Conservation (phyloP, 108 stramenopile species). For the Tribonema minus region DNA sequence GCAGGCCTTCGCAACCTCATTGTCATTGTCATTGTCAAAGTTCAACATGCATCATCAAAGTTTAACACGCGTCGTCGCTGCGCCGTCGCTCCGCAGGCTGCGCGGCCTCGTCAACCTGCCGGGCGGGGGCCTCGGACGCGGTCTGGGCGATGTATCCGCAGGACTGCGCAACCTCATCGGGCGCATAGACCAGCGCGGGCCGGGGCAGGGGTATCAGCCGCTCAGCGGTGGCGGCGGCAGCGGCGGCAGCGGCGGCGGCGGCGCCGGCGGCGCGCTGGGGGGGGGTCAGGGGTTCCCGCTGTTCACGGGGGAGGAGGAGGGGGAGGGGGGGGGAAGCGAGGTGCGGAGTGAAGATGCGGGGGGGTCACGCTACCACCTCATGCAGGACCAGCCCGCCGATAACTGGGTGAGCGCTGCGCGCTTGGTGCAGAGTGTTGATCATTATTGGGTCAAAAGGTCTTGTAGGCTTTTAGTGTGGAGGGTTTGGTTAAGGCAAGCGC, state of each 20-base stretch:
- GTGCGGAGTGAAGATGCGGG: not conserved
- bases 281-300: not conserved
- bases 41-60: too few species aligned
- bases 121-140: not conserved
- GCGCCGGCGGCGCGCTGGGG: not conserved
- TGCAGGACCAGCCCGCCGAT: not conserved
- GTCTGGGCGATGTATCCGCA: not conserved
- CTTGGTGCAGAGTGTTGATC: too few species aligned
- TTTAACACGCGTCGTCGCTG: too few species aligned
- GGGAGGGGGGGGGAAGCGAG: not conserved
- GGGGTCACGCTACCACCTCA: not conserved
- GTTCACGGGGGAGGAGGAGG: not conserved
- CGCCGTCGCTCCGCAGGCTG: too few species aligned
- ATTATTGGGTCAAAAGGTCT: too few species aligned
- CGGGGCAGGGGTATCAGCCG: not conserved
- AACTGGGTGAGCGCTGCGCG: not conserved
- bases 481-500: too few species aligned
- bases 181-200: not conserved
- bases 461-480: too few species aligned
- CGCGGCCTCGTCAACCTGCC: not conserved
- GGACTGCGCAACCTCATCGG: not conserved
- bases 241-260: not conserved
- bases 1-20: too few species aligned
- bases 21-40: too few species aligned
- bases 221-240: not conserved